Percentiles rank a stretch among this genome's conserved stretches.
These are phyloP conservation scores for Calocera cornea DNA, from an alignment of 768 basidiomycete genomes.

Conservation along the genomic window DNA sequence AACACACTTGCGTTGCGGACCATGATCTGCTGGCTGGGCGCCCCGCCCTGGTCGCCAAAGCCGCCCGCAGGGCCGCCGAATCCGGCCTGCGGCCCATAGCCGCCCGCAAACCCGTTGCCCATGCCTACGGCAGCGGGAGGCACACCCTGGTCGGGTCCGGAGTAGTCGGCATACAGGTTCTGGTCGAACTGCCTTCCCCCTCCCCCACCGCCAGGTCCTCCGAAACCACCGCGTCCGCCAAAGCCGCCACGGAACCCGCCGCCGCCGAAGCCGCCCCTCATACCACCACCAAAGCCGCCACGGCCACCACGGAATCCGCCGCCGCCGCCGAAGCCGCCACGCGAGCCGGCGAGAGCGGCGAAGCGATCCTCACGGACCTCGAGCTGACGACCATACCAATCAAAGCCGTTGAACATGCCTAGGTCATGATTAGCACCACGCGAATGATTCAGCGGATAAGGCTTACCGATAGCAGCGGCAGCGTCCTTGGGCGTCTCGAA, in stretches of 20 bases:
- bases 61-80: slow-evolving; percentile 14
- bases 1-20: slow-evolving; percentile 74
- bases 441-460: not conserved
- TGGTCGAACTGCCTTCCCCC: slow-evolving; percentile 71
- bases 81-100: slow-evolving; percentile 13
- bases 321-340: slow-evolving; percentile 38
- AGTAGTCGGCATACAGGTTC: slow-evolving; percentile 85
- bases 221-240: slow-evolving; percentile 29
- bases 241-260: slow-evolving; percentile 24
- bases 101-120: slow-evolving; percentile 28
- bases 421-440: not conserved
- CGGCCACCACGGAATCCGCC: slow-evolving; percentile 23
- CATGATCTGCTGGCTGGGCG: slow-evolving; percentile 94
- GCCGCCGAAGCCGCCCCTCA: slow-evolving; percentile 34
- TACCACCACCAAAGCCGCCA: slow-evolving; percentile 44
- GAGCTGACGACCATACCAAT: slow-evolving; percentile 90
- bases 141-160: slow-evolving; percentile 60
- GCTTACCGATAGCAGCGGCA: slow-evolving; percentile 76
- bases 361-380: slow-evolving; percentile 97
- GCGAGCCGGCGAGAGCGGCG: slow-evolving; percentile 46
- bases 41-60: slow-evolving; percentile 20
- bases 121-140: slow-evolving; percentile 16
- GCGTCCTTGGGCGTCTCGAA: slow-evolving; percentile 88
- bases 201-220: slow-evolving; percentile 33
- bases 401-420: slow-evolving; percentile 96